Conservation (phyloP, 768 basidiomycete genomes). For the Lactarius indigo region DNA sequence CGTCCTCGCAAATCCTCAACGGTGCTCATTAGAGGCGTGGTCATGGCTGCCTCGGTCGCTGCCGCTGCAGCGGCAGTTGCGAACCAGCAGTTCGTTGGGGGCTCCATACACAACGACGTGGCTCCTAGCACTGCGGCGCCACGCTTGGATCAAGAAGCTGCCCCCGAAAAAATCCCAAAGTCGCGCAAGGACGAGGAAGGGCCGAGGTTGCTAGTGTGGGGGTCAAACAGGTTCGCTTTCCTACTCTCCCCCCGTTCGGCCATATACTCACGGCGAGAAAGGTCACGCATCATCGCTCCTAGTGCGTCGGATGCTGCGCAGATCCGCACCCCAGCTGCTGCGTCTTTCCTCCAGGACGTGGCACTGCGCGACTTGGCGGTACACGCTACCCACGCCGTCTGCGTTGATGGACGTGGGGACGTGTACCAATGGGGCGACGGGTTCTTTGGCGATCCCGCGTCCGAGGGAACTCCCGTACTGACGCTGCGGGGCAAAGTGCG, state of each 20-base stretch:
- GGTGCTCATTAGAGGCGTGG: constrained; percentile 4
- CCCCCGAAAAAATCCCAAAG: neutral
- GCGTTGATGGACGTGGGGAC: constrained; percentile 75
- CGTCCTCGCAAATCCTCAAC: neutral
- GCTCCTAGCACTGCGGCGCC: constrained; percentile 12
- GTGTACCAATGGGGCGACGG: constrained; percentile 82
- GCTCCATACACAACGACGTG: constrained; percentile 37
- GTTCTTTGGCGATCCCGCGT: constrained; percentile 41
- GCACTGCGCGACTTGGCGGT: constrained; percentile 72
- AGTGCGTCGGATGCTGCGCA: constrained; percentile 37
- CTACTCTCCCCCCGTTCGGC: neutral
- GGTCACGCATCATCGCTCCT: constrained; percentile 46
- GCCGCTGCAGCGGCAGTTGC: constrained; percentile 9
- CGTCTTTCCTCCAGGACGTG: constrained; percentile 58
- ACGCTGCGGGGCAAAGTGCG: constrained; percentile 66
- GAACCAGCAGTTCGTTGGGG: constrained; percentile 8
- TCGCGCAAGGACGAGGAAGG: constrained; percentile 29
- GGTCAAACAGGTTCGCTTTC: constrained; percentile 58
- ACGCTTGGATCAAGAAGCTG: constrained; percentile 3
- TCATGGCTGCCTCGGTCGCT: constrained; percentile 10
- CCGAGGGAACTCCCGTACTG: constrained; percentile 39
- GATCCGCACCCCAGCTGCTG: constrained; percentile 49
- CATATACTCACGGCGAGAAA: constrained; percentile 28
- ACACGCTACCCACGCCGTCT: constrained; percentile 64
- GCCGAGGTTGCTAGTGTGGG: constrained; percentile 52